These are phyloP conservation scores for Gnetum montanum DNA, from an alignment of 75 land plant genomes.

Conservation along the genomic window DNA sequence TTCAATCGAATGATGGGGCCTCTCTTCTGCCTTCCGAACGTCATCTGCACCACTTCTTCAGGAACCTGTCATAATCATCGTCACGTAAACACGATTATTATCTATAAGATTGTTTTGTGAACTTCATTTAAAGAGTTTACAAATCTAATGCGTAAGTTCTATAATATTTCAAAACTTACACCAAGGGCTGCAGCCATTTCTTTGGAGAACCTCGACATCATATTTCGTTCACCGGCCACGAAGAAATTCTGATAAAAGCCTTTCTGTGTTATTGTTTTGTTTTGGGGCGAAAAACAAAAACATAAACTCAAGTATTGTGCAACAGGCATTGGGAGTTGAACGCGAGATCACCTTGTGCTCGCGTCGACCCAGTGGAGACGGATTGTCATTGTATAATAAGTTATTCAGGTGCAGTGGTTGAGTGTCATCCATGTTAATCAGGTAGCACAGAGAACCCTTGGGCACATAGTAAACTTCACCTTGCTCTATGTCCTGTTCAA, in stretches of 20 bases:
- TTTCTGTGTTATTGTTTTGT: not conserved
- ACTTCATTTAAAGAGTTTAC: not conserved
- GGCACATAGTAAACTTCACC: not conserved
- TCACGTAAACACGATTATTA: no score
- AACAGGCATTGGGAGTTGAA: not conserved
- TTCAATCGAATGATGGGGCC: not conserved
- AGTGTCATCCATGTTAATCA: not conserved
- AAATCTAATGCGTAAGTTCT: not conserved
- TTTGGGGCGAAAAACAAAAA: no score
- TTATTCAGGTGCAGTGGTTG: not conserved
- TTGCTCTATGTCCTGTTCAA: not conserved
- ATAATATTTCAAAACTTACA: not conserved
- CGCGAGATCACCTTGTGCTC: not conserved
- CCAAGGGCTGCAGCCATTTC: not conserved
- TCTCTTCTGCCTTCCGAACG: not conserved
- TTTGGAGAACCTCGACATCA: not conserved
- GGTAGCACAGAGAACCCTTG: not conserved
- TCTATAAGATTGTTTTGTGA: not conserved
- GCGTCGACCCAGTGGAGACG: not conserved
- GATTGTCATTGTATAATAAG: not conserved
- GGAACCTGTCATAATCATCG: no score
- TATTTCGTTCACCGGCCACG: not conserved
- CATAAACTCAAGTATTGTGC: not conserved
- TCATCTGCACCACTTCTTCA: not conserved
- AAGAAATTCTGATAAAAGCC: not conserved